Percentiles rank a stretch among this genome's conserved stretches.
Conservation (phyloP, 2,329 filamentous ascomycete species). For the Furcasterigmium sp. region DNA sequence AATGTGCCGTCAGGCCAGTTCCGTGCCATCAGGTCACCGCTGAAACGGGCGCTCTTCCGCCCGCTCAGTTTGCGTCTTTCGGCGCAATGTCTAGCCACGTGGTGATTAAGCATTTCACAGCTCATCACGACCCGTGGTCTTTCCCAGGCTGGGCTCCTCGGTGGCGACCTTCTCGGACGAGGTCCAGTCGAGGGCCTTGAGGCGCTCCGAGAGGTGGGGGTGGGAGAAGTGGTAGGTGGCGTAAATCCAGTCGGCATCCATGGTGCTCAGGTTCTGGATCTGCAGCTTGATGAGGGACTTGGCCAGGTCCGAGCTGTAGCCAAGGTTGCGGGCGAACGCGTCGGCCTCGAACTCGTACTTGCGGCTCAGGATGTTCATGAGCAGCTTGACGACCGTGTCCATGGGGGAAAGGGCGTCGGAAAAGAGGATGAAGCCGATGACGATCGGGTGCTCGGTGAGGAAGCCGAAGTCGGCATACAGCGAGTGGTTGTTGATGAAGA, state of each 20-base stretch:
- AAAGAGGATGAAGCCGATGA: slow-evolving; percentile 96
- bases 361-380: slow-evolving; percentile 93
- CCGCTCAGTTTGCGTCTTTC: too few relatives aligned
- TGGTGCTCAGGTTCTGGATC: slow-evolving; percentile 94
- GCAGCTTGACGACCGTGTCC: slow-evolving; percentile 88
- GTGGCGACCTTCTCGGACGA: slow-evolving; percentile 44
- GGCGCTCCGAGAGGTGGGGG: slow-evolving; percentile 87
- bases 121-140: slow-evolving; percentile 69
- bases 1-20: too few relatives aligned
- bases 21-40: too few relatives aligned
- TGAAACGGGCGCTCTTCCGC: too few relatives aligned
- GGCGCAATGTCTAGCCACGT: too few relatives aligned
- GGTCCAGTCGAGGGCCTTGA: slow-evolving; percentile 87
- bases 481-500: slow-evolving; percentile 93
- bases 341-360: slow-evolving; percentile 97
- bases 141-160: slow-evolving; percentile 47
- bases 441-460: slow-evolving; percentile 74
- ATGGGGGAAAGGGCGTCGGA: slow-evolving; percentile 93
- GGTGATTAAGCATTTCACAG: slow-evolving; percentile 44
- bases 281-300: slow-evolving; percentile 92
- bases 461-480: slow-evolving; percentile 93
- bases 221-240: slow-evolving; percentile 98
- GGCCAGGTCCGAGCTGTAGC: slow-evolving; percentile 79
- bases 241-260: slow-evolving; percentile 99
- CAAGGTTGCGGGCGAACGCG: slow-evolving; percentile 77